Base-by-base conservation (phyloP, 148 eudicot species). In the Talinum fruticosum region DNA sequence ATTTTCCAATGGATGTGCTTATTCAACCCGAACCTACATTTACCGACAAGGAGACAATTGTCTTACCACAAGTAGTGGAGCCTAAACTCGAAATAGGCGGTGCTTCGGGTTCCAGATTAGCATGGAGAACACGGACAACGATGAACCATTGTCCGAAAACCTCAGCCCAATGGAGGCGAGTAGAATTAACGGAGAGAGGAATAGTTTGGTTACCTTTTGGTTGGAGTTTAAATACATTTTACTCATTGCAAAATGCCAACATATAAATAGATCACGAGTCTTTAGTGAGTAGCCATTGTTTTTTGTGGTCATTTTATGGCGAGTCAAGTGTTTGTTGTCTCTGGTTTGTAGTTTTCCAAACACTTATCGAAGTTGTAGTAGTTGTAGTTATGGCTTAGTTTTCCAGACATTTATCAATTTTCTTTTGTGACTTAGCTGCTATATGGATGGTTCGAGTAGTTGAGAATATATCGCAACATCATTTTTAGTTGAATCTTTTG, bases 91-190 rank as follows among this genome's bases (percentile, higher is more conserved):
- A 62, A 26, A 28, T 62, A 10, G 32, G 64, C 23, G n/a, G 64
- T n/a, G 64, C 64, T 24, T 23, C 64, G 64, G 64, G 26, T 57
- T 57, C 28, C 64, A 57, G 28, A 57, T 57, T 28, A 57, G 64
- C 64, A 57, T 57, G 64, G 64, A 57, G 64, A 57, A 57, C 64
- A 57, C 64, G 10, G 64, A 57, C 24, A 57, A 57, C 8, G 64
- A 57, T 57, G 64, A 57, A 18, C 64, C 64, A 8, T 23, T n/a
- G 64, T 57, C 64, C 8, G 64, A 57, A 57, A n/a, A 57, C 2
- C 64, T 10, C 2, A 57, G 64, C 64, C 64, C 64, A 57, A 57
- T 23, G 64, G 29, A 57, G 64, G n/a, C 64, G 64, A 6, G 4
- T 57, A 57, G 10, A 57, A 23, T 2, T 8, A 57, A 19, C 10